Conservation (phyloP, 2,329 filamentous ascomycete genomes). For the Escovopsis sp. region DNA sequence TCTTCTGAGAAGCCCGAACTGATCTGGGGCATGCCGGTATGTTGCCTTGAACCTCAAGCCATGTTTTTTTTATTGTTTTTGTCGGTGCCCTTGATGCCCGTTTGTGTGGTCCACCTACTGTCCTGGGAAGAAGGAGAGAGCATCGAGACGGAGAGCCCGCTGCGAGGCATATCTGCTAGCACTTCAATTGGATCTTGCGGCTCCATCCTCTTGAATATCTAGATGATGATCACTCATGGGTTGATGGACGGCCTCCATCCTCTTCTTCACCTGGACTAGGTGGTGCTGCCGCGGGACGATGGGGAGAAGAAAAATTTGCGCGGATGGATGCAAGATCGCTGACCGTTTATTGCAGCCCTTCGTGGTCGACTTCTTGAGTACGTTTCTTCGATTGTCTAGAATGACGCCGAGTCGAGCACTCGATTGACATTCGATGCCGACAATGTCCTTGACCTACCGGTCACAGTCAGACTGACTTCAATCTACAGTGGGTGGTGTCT, state of each 20-base stretch:
- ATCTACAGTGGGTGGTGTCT: constrained; percentile 89
- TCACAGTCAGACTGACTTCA: constrained; percentile 9
- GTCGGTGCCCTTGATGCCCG: constrained; percentile 3
- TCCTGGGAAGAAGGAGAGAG: not conserved
- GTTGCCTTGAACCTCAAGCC: constrained; percentile 17
- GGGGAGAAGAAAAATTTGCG: constrained; percentile 4
- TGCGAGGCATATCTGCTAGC: constrained; percentile 1
- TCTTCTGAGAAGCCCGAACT: constrained; percentile 38
- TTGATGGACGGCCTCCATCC: not conserved
- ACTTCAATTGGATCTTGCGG: constrained; percentile 10
- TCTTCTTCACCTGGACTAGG: not conserved
- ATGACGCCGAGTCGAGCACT: constrained; percentile 1
- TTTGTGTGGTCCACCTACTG: too few species aligned
- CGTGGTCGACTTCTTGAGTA: constrained; percentile 98
- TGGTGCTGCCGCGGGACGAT: not conserved
- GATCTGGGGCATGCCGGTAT: constrained; percentile 55
- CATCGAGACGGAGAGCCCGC: constrained; percentile 4
- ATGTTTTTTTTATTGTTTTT: constrained; percentile 7
- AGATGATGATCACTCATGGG: not conserved
- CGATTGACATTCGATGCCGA: constrained; percentile 1
- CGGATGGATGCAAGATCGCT: constrained; percentile 4
- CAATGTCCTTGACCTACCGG: constrained; percentile 3
- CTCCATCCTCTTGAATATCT: not conserved
- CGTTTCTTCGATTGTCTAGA: constrained; percentile 28
- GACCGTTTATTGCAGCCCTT: constrained; percentile 50